Base-by-base conservation (phyloP, 305 asterid genomes). In the Salvia sclarea region DNA sequence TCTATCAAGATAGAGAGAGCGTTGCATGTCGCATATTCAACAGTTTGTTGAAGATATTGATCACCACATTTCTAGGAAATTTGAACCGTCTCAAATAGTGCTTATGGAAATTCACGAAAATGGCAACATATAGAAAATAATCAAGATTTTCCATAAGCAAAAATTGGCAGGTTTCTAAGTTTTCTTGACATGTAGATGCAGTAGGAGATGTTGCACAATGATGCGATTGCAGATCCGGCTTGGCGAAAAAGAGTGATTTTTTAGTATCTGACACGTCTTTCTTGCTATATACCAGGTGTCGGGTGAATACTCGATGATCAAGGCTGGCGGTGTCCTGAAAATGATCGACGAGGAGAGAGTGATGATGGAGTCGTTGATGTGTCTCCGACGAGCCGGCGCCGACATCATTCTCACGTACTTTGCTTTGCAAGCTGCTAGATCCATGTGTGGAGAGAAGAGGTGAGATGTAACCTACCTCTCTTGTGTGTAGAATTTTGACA, bases 281-380 rank as follows among this genome's bases (percentile, higher is more conserved):
- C n/a, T 31, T 43, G 33, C 12, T 64, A 14, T 66, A 14, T 22
- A 40, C 20, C 73, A 93, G 98, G 98, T 93, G 25, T 93, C 98
- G 3, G 97, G 98, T 21, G 98, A 93, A 69, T 93, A 93, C 76
- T 91, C 98, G 3, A 93, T 93, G 98, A 91, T 93, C 25, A 93
- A 93, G 79, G 97, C 97, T 11, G 97, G 96, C 0, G 96, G 97
- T 1, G 95, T 76, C 40, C 87, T 87, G n/a, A 87, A 90, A 69
- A 87, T 87, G 96, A 90, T 93, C n/a, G 97, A 90, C 10, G 98
- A 93, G 70, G 97, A 93, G 74, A 84, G 52, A 79, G 98, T 90
- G 33, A 93, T 93, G 96, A 76, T 93, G 91, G 97, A 93, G 83
- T 88, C 96, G 0, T 61, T 93, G 83, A 71, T 87, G 91, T 90